Conservation (phyloP, 805 yeast genomes). For the Jamesozyma piceae region DNA sequence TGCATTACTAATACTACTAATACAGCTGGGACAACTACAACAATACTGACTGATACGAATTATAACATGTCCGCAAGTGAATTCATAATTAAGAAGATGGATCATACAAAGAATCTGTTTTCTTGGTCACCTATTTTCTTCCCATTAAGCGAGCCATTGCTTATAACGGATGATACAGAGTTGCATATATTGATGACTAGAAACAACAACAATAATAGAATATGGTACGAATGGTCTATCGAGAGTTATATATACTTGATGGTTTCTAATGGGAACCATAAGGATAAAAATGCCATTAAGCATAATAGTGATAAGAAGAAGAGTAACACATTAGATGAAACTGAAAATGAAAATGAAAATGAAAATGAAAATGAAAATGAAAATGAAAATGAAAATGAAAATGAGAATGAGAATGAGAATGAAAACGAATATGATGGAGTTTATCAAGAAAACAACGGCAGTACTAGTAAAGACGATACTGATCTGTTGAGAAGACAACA, state of each 20-base stretch:
- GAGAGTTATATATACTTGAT: conserved; percentile 42
- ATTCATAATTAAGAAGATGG: conserved; percentile 2
- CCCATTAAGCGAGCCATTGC: conserved; percentile 48
- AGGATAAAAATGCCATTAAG: background rate
- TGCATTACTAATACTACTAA: no score
- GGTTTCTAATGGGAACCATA: conserved; percentile 18
- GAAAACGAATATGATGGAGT: background rate
- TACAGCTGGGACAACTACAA: background rate
- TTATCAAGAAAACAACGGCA: background rate
- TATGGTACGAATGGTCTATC: conserved; percentile 64
- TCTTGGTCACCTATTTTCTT: conserved; percentile 67
- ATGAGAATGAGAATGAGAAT: background rate
- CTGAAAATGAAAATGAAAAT: background rate
- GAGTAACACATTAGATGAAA: background rate
- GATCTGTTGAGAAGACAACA: background rate
- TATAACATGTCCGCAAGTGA: background rate
- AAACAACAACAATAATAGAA: conserved; percentile 28
- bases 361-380: background rate
- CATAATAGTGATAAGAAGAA: background rate
- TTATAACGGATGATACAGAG: conserved; percentile 45
- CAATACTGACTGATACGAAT: background rate
- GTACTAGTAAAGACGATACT: background rate
- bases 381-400: background rate
- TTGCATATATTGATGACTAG: conserved; percentile 45
- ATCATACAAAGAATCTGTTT: conserved; percentile 36